Evolutionary conservation across 208 protist species (phyloP).

Genomic region (Acanthamoeba lenticulata): DNA sequence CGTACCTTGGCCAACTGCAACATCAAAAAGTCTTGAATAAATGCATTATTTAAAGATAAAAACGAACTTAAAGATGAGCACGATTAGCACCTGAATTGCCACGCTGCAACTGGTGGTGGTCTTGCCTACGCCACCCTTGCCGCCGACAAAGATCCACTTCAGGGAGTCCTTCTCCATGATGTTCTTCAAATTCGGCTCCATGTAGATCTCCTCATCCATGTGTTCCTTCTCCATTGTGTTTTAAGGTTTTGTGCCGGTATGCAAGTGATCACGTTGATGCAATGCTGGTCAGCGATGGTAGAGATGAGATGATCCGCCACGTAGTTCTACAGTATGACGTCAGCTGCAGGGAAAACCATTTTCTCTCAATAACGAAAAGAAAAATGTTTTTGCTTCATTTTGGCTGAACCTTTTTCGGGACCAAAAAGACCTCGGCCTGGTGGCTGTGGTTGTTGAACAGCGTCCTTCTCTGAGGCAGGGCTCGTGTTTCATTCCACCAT

Average conservation of each 20-base stretch:
- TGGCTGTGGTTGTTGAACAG: no score
- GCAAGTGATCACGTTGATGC: not conserved
- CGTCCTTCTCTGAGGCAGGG: no score
- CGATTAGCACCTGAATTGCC: slow-evolving; percentile 66
- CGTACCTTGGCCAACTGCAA: slow-evolving; percentile 89
- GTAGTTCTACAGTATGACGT: no score
- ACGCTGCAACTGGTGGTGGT: slow-evolving; percentile 82
- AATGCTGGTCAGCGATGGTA: not conserved
- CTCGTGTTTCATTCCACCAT: no score
- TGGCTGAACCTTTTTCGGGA: no score
- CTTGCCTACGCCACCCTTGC: slow-evolving; percentile 99
- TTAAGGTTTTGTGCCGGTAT: not conserved
- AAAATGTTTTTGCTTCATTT: no score
- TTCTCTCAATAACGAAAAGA: not conserved
- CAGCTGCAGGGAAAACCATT: not conserved
- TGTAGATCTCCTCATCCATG: not conserved
- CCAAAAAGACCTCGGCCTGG: no score
- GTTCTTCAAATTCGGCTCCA: slow-evolving; percentile 85
- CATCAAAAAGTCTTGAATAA: not conserved
- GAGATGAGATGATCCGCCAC: no score
- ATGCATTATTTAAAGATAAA: not conserved
- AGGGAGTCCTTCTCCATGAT: slow-evolving; percentile 89
- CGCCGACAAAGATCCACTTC: slow-evolving; percentile 96
- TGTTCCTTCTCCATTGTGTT: slow-evolving; percentile 23
- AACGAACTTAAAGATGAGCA: not conserved